A percentile compares a stretch with the other conserved stretches of the same genome.
phyloP scores from a whole-genome alignment of 2,329 filamentous ascomycete genomes.

The Colletotrichum sp. region DNA sequence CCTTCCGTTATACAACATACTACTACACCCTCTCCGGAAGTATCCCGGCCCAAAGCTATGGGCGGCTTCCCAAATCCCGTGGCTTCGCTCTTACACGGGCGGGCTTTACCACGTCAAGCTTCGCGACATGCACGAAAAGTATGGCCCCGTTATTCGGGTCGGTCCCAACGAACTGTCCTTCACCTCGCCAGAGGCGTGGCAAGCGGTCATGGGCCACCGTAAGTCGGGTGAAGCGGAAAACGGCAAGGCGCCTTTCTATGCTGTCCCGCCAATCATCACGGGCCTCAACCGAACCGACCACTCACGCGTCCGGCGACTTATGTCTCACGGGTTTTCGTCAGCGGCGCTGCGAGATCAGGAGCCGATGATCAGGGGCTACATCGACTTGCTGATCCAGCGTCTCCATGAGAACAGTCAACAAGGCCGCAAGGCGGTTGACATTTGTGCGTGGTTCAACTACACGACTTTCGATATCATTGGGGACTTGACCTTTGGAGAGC shows the following conservation, averaged over 20 bases:
- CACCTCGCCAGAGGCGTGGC: constrained; percentile 36
- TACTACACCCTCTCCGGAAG: constrained; percentile 31
- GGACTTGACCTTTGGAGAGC: constrained; percentile 30
- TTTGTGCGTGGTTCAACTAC: constrained; percentile 26
- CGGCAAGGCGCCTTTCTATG: not conserved
- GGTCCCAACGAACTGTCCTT: constrained; percentile 52
- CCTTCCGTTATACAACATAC: constrained; percentile 26
- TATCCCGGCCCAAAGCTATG: constrained; percentile 32
- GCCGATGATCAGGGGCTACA: constrained; percentile 28
- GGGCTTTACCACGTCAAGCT: constrained; percentile 24
- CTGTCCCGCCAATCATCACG: not conserved
- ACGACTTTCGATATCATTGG: constrained; percentile 34
- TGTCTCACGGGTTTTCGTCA: constrained; percentile 34
- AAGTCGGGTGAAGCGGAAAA: not conserved
- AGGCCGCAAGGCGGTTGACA: not conserved
- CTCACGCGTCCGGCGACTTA: constrained; percentile 18
- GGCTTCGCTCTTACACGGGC: not conserved
- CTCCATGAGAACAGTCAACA: not conserved
- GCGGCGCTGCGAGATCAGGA: constrained; percentile 33
- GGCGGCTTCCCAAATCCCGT: not conserved
- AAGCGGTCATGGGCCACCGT: constrained; percentile 42
- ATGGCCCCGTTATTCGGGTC: constrained; percentile 50
- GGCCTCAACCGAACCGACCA: not conserved
- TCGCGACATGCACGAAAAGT: constrained; percentile 38
- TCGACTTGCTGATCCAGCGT: not conserved